Evolutionary conservation across 768 basidiomycete genomes (phyloP).

Genomic region (Podaxis rugospora): DNA sequence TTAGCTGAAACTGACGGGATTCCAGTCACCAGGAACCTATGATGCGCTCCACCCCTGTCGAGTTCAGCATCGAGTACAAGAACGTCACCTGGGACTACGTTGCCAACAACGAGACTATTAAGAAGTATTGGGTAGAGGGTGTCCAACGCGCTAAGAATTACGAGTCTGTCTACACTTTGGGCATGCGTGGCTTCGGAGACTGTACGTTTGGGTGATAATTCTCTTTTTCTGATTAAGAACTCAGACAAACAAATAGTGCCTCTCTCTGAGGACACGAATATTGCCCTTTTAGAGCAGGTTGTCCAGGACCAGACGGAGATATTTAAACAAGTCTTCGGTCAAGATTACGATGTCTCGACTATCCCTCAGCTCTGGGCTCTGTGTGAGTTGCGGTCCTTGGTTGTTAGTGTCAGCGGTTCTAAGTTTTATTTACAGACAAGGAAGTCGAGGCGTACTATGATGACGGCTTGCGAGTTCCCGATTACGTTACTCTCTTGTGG

Average conservation of each 20-base stretch:
- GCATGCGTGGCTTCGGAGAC: conserved; percentile 65
- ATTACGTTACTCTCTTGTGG: conserved; percentile 66
- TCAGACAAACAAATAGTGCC: conserved; percentile 33
- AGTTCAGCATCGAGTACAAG: conserved; percentile 42
- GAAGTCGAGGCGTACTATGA: conserved; percentile 70
- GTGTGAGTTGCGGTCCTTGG: conserved; percentile 28
- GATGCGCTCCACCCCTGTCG: conserved; percentile 65
- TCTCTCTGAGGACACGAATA: conserved; percentile 44
- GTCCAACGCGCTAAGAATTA: conserved; percentile 52
- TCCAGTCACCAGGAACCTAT: conserved; percentile 68
- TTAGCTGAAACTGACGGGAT: not conserved
- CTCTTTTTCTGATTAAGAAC: not conserved
- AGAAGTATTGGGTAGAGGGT: conserved; percentile 59
- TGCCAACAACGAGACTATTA: conserved; percentile 48
- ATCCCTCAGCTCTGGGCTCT: conserved; percentile 68
- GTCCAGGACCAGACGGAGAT: conserved; percentile 61
- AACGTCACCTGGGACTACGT: conserved; percentile 62
- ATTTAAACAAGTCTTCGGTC: conserved; percentile 44
- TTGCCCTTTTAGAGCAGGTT: conserved; percentile 49
- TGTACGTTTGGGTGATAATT: conserved; percentile 25
- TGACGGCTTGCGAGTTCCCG: conserved; percentile 54
- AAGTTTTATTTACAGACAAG: conserved; percentile 28
- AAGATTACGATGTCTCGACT: conserved; percentile 36
- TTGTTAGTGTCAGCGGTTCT: not conserved
- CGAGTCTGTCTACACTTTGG: conserved; percentile 63